Base-by-base conservation (phyloP, 345 rosid genomes). In the Sapria himalayana region DNA sequence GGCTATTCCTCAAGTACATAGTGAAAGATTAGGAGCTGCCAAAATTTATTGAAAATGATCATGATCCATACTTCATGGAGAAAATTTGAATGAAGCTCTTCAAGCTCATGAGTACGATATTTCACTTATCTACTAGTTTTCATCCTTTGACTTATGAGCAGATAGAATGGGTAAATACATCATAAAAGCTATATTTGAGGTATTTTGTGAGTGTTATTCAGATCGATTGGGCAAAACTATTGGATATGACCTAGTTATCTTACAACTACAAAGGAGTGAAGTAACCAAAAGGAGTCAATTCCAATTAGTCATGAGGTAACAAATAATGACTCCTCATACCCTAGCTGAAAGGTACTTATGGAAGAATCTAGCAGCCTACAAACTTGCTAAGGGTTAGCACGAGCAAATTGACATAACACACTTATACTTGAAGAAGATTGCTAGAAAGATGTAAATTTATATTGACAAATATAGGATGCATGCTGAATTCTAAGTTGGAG, bases 21-120 rank as follows among this genome's bases (percentile, higher is more conserved):
- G 12, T 48, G 4, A 48, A 55, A 19, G 34, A 41, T 40, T 48
- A 11, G 27, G 23, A 49, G 1, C 0, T 42, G 2, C 33, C 3
- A 0, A 1, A 7, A 0, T 20, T 1, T 0, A 43, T 41, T 2
- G 5, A 46, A 3, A 48, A 25, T 0, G 16, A 55, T 7, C 3
- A 6, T 0, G 29, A 25, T 9, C 8, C 2, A 0, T 0, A 3
- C 0, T 53, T 45, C 39, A 53, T 16, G 0, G 17, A n/a, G 0
- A 17, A n/a, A 1, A 6, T 43, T 1, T 43, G 24, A n/a, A 43
- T 4, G 3, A 7, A 29, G 6, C 4, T 43, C 0, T 43, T 43
- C 9, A 29, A 29, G 17, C 37, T 43, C 0, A 18, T 43, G n/a
- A 24, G 46, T 0, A 16, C 6, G 0, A 8, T 0, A 8, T 11